Base-by-base conservation (phyloP, 495 filamentous ascomycete species). In the Aspergillus leporis region DNA sequence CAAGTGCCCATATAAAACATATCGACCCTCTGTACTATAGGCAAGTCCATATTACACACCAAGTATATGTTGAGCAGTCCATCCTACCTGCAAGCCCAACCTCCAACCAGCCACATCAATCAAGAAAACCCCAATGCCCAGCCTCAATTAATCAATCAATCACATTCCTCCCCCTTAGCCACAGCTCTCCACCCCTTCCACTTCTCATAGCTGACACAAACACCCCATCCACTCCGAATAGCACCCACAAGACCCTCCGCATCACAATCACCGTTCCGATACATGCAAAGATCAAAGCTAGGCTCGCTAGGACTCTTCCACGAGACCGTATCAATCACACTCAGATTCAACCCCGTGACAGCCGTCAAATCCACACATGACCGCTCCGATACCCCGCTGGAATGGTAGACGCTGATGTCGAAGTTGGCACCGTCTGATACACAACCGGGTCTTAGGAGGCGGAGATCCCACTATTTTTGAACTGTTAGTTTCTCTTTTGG, bases 401-500 rank as follows among this genome's bases (percentile, higher is more conserved):
- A 53, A 18, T 69, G 65, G 30, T 43, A 62, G 14, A 74, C 47
- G 13, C 61, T 63, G 4, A 63, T 21, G 19, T 64, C 46, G 45
- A 64, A 31, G 40, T 70, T 70, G 51, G 63, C 61, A n/a, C 21
- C 28, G 52, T 65, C 60, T 9, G 61, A 52, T 40, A 66, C 51
- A 65, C 71, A 74, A 60, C 48, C 41, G 14, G 67, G 66, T 9
- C 30, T 65, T 49, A 70, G 61, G 52, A 74, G 59, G 54, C 62
- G 66, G 28, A 74, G 54, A 40, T 74, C 68, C 71, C 71, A 74
- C 71, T 74, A 12, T 52, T 52, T 25, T 43, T 38, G 52, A 8
- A 16, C 13, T 46, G 22, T 46, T 52, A 21, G 22, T 36, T 21
- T 47, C 12, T 48, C 18, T 32, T 12, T 18, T 48, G 34, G 56